Evolutionary conservation across 768 basidiomycete genomes (phyloP).

Genomic region (Filobasidium wieringae): DNA sequence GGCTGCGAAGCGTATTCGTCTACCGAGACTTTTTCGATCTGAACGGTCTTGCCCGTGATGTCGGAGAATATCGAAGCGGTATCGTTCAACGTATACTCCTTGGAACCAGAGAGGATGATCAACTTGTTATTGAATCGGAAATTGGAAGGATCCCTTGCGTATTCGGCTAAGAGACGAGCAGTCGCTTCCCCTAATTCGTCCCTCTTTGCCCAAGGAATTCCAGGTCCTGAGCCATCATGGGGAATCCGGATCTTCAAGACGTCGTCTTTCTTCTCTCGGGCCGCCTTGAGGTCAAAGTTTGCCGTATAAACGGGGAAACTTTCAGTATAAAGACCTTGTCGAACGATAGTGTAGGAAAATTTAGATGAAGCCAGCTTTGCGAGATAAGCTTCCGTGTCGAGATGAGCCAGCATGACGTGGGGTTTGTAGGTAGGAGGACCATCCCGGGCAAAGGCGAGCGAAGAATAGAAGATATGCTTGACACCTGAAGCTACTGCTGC

Average conservation of each 20-base stretch:
- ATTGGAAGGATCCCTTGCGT: not conserved
- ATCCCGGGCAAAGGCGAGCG: slow-evolving; percentile 11
- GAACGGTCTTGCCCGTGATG: not conserved
- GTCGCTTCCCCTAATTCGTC: slow-evolving; percentile 15
- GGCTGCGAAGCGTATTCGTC: not conserved
- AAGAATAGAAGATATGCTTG: slow-evolving; percentile 17
- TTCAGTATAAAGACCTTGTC: slow-evolving; percentile 12
- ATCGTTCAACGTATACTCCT: not conserved
- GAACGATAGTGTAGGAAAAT: slow-evolving; percentile 10
- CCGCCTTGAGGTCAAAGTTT: not conserved
- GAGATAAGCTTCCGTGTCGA: slow-evolving; percentile 10
- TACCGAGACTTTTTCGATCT: not conserved
- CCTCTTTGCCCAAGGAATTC: slow-evolving; percentile 15
- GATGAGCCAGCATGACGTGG: slow-evolving; percentile 12
- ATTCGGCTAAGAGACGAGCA: slow-evolving; percentile 2
- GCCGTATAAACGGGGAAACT: slow-evolving; percentile 6
- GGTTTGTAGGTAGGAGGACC: not conserved
- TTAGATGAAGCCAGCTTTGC: not conserved
- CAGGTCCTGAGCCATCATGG: slow-evolving; percentile 5
- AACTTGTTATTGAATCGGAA: slow-evolving; percentile 1
- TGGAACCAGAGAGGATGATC: slow-evolving; percentile 1
- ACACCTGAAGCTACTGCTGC: slow-evolving; percentile 10
- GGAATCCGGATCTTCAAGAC: slow-evolving; percentile 1
- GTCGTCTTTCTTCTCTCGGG: not conserved
- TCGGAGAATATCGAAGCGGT: not conserved